phyloP scores from a whole-genome alignment of 2,329 filamentous ascomycete species.

The Amesomyces nigricolor region DNA sequence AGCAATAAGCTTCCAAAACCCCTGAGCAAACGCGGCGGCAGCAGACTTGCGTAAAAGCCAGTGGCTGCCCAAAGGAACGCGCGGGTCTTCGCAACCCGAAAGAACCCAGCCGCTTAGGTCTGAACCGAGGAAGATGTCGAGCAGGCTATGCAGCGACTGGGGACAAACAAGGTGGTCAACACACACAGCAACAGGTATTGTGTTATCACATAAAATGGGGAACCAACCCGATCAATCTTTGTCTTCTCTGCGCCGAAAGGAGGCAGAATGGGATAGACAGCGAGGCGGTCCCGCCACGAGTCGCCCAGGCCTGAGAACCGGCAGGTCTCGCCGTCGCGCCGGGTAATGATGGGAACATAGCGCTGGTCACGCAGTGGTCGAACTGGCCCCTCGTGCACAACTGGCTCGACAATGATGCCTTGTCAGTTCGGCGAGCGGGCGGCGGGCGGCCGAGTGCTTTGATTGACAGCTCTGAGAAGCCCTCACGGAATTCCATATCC shows the following conservation, averaged over 20 bases:
- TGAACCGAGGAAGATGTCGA: background rate
- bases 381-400: background rate
- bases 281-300: constrained; percentile 1
- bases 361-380: background rate
- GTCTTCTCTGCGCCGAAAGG: background rate
- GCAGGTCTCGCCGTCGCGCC: background rate
- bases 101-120: background rate
- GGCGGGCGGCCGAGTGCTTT: background rate
- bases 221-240: background rate
- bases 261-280: constrained; percentile 1
- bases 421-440: background rate
- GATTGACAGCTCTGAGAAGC: background rate
- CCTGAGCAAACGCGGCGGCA: background rate
- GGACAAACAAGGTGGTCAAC: background rate
- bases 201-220: background rate
- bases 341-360: background rate
- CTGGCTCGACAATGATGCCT: background rate
- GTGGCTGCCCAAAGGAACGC: background rate
- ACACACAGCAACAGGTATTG: too few species aligned
- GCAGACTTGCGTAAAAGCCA: background rate
- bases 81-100: background rate
- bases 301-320: background rate
- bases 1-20: background rate
- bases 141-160: background rate
- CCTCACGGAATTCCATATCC: background rate